Conservation (phyloP, 1,139 yeast genomes). For the Nadsonia commutata region DNA sequence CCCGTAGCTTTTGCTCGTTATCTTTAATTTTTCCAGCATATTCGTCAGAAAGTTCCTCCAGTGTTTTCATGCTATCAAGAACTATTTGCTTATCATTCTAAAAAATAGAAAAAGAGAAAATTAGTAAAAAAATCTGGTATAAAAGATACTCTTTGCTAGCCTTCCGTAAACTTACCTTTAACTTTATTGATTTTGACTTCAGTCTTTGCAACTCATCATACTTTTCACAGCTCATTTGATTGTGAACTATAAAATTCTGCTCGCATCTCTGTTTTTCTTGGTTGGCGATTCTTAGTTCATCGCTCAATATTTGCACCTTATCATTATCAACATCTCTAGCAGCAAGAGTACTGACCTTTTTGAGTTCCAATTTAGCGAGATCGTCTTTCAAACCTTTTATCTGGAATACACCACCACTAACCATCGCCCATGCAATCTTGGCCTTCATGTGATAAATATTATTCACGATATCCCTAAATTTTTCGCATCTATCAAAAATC, state of each 20-base stretch:
- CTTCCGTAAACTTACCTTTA: background rate
- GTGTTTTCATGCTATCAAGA: background rate
- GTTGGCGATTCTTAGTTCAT: constrained; percentile 13
- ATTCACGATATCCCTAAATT: constrained; percentile 1
- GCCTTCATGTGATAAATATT: background rate
- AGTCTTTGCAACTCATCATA: background rate
- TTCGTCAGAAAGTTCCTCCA: background rate
- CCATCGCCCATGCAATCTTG: constrained; percentile 12
- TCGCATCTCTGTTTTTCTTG: constrained; percentile 18
- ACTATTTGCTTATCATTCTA: background rate
- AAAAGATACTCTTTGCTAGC: no score
- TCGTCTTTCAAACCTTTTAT: constrained; percentile 16
- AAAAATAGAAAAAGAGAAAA: no score
- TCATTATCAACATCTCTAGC: constrained; percentile 17
- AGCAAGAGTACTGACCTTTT: constrained; percentile 6
- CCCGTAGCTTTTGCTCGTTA: constrained; percentile 1
- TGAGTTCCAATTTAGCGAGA: constrained; percentile 12
- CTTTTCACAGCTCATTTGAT: background rate
- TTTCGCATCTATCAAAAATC: constrained; percentile 2
- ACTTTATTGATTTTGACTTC: background rate
- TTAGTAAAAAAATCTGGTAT: background rate
- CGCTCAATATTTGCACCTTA: constrained; percentile 15
- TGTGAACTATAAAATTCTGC: constrained; percentile 3
- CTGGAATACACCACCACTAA: constrained; percentile 14
- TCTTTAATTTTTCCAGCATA: background rate